phyloP scores from a whole-genome alignment of 805 yeast genomes.

The Starmera dryadoides region DNA sequence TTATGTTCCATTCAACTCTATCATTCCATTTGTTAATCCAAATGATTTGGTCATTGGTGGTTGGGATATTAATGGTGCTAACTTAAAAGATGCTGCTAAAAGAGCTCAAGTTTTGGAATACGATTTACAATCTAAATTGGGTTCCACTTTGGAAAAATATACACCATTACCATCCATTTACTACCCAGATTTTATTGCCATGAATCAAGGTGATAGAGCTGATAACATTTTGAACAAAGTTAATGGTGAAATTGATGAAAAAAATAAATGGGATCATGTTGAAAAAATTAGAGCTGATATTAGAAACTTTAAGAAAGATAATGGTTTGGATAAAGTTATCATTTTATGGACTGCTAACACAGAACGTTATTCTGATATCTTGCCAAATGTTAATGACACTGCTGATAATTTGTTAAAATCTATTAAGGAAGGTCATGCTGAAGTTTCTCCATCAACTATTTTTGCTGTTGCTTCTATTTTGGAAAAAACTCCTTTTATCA shows the following conservation, averaged over 20 bases:
- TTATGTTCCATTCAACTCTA: constrained; percentile 84
- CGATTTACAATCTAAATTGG: constrained; percentile 72
- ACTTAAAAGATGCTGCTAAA: constrained; percentile 71
- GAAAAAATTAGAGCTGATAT: constrained; percentile 82
- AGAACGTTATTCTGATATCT: constrained; percentile 79
- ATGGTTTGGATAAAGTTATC: constrained; percentile 77
- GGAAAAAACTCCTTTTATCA: constrained; percentile 84
- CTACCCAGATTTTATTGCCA: constrained; percentile 95
- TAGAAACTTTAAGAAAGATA: constrained; percentile 61
- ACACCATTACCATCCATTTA: constrained; percentile 80
- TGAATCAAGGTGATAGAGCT: constrained; percentile 89
- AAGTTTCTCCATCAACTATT: constrained; percentile 87
- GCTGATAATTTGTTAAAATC: constrained; percentile 70
- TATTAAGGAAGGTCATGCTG: constrained; percentile 72
- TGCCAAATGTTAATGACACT: constrained; percentile 80
- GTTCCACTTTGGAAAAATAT: constrained; percentile 50
- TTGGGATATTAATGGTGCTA: constrained; percentile 82
- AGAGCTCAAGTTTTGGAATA: constrained; percentile 84
- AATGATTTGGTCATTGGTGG: constrained; percentile 88
- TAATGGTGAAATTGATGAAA: constrained; percentile 41
- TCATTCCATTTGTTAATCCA: constrained; percentile 85
- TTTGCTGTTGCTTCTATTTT: constrained; percentile 91
- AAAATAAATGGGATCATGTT: constrained; percentile 83
- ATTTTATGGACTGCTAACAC: constrained; percentile 97
- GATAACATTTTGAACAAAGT: constrained; percentile 66